Percentiles rank a stretch among this genome's conserved stretches.
phyloP scores from a whole-genome alignment of 208 protist species.

The Leishmania major region DNA sequence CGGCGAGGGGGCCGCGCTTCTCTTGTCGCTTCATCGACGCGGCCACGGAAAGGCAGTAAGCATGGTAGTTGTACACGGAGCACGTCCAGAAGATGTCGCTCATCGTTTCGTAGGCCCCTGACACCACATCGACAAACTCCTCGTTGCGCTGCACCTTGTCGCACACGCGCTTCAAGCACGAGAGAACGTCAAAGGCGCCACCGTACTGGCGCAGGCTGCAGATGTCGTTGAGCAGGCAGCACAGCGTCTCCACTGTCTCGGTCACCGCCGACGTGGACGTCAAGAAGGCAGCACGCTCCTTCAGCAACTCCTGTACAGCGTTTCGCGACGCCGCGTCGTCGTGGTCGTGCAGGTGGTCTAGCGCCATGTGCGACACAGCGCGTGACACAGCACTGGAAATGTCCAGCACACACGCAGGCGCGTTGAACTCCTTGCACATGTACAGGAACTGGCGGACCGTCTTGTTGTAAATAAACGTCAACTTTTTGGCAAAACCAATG shows the following conservation, averaged over 20 bases:
- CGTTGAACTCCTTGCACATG: constrained; percentile 59
- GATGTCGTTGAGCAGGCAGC: constrained; percentile 51
- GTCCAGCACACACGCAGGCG: constrained; percentile 45
- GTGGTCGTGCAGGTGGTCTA: constrained; percentile 35
- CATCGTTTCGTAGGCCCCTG: constrained; percentile 61
- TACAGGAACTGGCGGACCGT: constrained; percentile 51
- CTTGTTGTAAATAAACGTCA: constrained; percentile 73
- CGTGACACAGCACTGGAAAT: constrained; percentile 39
- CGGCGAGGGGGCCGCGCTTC: constrained; percentile 32
- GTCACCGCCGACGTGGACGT: constrained; percentile 36
- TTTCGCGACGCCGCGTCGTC: constrained; percentile 27
- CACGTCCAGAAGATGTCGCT: constrained; percentile 74
- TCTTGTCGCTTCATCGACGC: constrained; percentile 44
- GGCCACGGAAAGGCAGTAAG: constrained; percentile 63
- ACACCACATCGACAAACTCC: constrained; percentile 29
- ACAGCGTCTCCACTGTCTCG: constrained; percentile 60
- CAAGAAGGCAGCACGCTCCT: constrained; percentile 63
- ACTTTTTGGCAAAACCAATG: constrained; percentile 62
- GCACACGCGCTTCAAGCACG: constrained; percentile 65
- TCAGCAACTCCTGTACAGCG: constrained; percentile 36
- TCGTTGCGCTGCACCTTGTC: constrained; percentile 42
- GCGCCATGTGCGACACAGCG: constrained; percentile 50
- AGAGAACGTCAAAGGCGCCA: constrained; percentile 50
- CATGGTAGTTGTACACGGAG: constrained; percentile 66
- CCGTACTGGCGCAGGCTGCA: constrained; percentile 50